These are phyloP conservation scores for Mycena metata DNA, from an alignment of 768 basidiomycete species.

Conservation along the genomic window DNA sequence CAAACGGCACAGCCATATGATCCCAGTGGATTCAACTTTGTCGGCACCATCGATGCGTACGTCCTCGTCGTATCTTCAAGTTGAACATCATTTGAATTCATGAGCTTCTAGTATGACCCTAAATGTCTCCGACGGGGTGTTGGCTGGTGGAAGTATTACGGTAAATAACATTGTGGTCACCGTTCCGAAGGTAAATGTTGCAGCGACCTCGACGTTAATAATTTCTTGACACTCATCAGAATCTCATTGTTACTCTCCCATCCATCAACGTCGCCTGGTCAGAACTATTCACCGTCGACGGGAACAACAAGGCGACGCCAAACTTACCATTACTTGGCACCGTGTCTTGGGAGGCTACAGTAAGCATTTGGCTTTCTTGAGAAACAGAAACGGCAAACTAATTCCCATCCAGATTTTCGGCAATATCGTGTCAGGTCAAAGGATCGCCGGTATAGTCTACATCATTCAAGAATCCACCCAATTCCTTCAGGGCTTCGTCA, in stretches of 20 bases:
- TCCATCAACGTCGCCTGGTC: slow-evolving; percentile 21
- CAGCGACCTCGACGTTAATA: background rate
- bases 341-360: slow-evolving; percentile 26
- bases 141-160: slow-evolving; percentile 20
- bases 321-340: slow-evolving; percentile 16
- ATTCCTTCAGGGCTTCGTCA: slow-evolving; percentile 24
- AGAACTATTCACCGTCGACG: slow-evolving; percentile 14
- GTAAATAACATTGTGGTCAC: slow-evolving; percentile 1
- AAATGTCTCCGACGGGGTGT: background rate
- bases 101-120: slow-evolving; percentile 1
- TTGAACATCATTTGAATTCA: background rate
- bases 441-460: slow-evolving; percentile 27
- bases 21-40: slow-evolving; percentile 11
- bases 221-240: background rate
- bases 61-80: background rate
- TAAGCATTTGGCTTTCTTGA: background rate
- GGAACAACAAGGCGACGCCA: background rate
- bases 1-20: background rate
- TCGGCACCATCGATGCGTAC: slow-evolving; percentile 1
- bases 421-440: slow-evolving; percentile 8
- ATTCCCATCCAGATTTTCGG: slow-evolving; percentile 12
- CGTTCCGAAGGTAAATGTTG: slow-evolving; percentile 2
- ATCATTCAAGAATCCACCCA: slow-evolving; percentile 10
- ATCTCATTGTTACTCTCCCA: slow-evolving; percentile 19
- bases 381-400: too few species aligned